Conservation (phyloP, 1,284 basidiomycete species). For the Apiotrichum akiyoshidainum region DNA sequence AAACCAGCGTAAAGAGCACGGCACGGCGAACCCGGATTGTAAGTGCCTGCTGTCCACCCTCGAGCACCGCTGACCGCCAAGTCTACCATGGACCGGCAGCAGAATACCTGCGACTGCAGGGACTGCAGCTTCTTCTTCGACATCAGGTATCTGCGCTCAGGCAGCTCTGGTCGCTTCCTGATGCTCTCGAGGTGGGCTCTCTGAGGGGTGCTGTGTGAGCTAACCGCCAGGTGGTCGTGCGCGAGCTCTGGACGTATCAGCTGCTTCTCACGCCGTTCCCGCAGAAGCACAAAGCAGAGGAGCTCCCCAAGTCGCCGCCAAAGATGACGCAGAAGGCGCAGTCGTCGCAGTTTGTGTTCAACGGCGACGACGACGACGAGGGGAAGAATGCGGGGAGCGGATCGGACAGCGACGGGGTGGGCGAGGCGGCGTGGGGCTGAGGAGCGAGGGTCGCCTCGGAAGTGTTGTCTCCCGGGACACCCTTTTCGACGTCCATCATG, state of each 20-base stretch:
- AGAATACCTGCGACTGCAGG: conserved; percentile 73
- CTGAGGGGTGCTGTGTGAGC: background rate
- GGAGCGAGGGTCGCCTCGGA: background rate
- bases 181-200: conserved; percentile 68
- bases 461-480: background rate
- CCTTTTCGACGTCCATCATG: background rate
- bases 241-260: conserved; percentile 77
- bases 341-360: conserved; percentile 1
- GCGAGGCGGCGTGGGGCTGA: background rate
- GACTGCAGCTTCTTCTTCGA: conserved; percentile 71
- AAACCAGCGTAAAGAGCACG: conserved; percentile 33
- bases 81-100: conserved; percentile 76
- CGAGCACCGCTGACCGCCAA: conserved; percentile 41
- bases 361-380: conserved; percentile 19
- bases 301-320: background rate
- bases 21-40: conserved; percentile 39
- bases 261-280: conserved; percentile 54
- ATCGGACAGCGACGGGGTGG: conserved; percentile 13
- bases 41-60: conserved; percentile 10
- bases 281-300: conserved; percentile 21
- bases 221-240: conserved; percentile 62
- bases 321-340: background rate
- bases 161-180: conserved; percentile 66
- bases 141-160: conserved; percentile 67
- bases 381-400: conserved; percentile 20